Evolutionary conservation across 495 filamentous ascomycete genomes (phyloP).

Genomic region (Poronia punctata): DNA sequence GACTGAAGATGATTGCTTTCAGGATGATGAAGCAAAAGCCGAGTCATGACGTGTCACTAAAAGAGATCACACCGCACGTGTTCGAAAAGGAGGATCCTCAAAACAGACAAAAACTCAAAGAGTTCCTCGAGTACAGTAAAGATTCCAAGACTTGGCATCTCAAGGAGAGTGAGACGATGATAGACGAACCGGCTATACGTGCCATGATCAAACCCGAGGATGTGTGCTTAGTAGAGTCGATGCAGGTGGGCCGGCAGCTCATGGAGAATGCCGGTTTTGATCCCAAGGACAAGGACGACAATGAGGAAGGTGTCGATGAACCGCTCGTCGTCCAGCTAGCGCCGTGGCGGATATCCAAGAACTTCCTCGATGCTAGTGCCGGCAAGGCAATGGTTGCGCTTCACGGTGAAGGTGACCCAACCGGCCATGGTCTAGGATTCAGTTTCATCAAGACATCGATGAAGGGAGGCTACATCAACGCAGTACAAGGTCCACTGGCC

Average conservation of each 20-base stretch:
- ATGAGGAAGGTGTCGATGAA: conserved; percentile 63
- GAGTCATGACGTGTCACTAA: conserved; percentile 60
- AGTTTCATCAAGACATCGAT: conserved; percentile 95
- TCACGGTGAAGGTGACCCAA: conserved; percentile 93
- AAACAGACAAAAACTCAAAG: conserved; percentile 91
- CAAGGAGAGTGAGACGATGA: conserved; percentile 57
- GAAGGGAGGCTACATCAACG: conserved; percentile 94
- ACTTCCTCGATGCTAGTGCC: conserved; percentile 86
- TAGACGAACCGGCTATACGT: conserved; percentile 70
- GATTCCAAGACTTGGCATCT: conserved; percentile 80
- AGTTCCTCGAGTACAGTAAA: conserved; percentile 86
- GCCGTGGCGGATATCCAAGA: conserved; percentile 90
- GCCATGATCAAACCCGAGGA: conserved; percentile 91
- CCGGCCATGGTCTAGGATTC: conserved; percentile 85
- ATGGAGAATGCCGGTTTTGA: conserved; percentile 73
- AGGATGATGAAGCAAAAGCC: conserved; percentile 71
- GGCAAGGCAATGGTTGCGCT: conserved; percentile 96
- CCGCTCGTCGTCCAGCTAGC: conserved; percentile 60
- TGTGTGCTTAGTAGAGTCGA: conserved; percentile 86
- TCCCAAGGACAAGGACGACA: conserved; percentile 51
- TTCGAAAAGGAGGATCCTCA: conserved; percentile 87
- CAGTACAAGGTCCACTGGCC: conserved; percentile 80
- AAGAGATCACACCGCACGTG: conserved; percentile 80
- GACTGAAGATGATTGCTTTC: conserved; percentile 90
- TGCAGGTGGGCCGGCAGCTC: conserved; percentile 86